Evolutionary conservation across 495 filamentous ascomycete genomes (phyloP), one percentile per base, ranked within the genome.

Genomic region (Patellaria atrata): DNA sequence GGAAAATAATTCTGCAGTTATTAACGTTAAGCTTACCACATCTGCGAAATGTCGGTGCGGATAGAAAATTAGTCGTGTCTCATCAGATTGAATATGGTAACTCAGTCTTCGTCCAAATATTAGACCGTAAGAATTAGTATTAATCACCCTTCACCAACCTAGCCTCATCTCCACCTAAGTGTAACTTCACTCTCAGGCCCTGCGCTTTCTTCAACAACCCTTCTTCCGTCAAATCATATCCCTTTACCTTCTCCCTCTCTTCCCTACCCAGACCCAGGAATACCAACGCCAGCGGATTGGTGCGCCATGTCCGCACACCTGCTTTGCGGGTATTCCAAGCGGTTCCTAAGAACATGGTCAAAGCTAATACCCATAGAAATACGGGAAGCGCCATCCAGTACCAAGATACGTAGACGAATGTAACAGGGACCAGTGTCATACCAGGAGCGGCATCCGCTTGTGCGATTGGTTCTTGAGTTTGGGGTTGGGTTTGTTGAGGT

Each of bases 151-250:
- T n/a, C n/a, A 31, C 2, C 10, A 31, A 14, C 10, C 14, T 3
- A 10, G 28, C 28, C 28, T 31, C 15, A 5, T 14, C 11, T 10
- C 20, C n/a, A 2, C 8, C 20, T 2, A 31, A 31, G 10, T 14
- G 28, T 9, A 31, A 18, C 20, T 31, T 14, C 5, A 31, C 28
- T 31, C 20, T 11, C 3, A 31, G 20, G 5, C 8, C 27, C 27
- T 30, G 12, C 10, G 28, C 28, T 16, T 14, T 31, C 28, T 14
- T 31, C 2, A 9, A 9, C n/a, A 14, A 18, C 8, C 28, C 28
- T 9, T 14, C 28, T 31, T 31, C 28, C n/a, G n/a, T 31, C 28
- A 31, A 31, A 10, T 10, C 28, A 31, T 31, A 3, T 18, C 11
- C 10, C 3, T 31, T 31, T 9, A 31, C 28, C 14, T 16, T 12